phyloP scores from a whole-genome alignment of 441 rosid species.

The Capsella rubella region DNA sequence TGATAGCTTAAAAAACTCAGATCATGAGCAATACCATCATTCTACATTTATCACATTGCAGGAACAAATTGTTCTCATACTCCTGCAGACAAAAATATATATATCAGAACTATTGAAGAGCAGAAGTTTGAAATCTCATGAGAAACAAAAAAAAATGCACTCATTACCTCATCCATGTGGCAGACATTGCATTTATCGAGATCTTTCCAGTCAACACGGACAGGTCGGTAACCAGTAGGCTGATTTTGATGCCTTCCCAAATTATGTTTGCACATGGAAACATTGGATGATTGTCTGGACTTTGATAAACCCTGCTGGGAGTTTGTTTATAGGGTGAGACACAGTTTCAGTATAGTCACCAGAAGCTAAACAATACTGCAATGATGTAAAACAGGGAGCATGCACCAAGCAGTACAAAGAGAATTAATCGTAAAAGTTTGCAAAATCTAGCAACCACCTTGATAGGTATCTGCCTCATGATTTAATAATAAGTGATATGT shows the following conservation, averaged over 20 bases:
- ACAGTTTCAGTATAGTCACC: slow-evolving; percentile 22
- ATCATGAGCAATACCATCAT: slow-evolving; percentile 78
- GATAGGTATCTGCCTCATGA: slow-evolving; percentile 7
- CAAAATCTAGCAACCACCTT: slow-evolving; percentile 9
- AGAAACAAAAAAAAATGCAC: slow-evolving; percentile 18
- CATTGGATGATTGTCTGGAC: slow-evolving; percentile 60
- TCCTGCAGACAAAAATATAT: slow-evolving; percentile 59
- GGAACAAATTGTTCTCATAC: slow-evolving; percentile 93
- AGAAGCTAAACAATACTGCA: slow-evolving; percentile 23
- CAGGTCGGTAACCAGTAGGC: slow-evolving; percentile 91
- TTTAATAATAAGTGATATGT: neutral
- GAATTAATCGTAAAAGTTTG: neutral
- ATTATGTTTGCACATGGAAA: slow-evolving; percentile 57
- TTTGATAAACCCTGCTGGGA: slow-evolving; percentile 73
- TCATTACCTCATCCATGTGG: slow-evolving; percentile 97
- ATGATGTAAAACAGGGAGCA: slow-evolving; percentile 8
- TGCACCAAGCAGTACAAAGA: neutral
- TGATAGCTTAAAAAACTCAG: slow-evolving; percentile 16
- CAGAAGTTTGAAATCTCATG: neutral
- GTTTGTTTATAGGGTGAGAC: slow-evolving; percentile 9
- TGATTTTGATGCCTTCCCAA: slow-evolving; percentile 71
- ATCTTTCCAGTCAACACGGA: slow-evolving; percentile 98
- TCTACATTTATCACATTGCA: slow-evolving; percentile 99
- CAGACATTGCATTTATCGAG: slow-evolving; percentile 99
- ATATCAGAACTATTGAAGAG: slow-evolving; percentile 37